Evolutionary conservation across 306 rosid genomes (phyloP).

Genomic region (Gastrolobium villosum): DNA sequence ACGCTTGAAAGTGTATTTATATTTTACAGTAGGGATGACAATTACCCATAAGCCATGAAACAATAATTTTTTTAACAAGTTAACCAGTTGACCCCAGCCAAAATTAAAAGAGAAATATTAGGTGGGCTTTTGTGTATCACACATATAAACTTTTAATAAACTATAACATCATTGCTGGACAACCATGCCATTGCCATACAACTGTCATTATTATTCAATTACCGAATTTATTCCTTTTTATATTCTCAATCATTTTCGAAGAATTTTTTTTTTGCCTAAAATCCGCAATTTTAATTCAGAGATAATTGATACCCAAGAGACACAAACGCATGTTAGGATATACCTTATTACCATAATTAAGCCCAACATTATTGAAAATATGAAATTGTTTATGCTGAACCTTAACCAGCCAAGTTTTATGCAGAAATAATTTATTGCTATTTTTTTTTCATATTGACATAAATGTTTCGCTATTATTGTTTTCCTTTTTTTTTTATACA

Average conservation of each 20-base stretch:
- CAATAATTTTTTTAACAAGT: background rate
- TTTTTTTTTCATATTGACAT: background rate
- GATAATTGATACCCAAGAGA: conserved; percentile 16
- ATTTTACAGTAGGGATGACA: background rate
- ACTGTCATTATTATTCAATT: conserved; percentile 46
- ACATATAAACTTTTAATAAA: background rate
- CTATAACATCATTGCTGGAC: conserved; percentile 27
- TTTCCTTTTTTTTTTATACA: background rate
- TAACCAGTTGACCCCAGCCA: background rate
- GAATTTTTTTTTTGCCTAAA: background rate
- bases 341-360: background rate
- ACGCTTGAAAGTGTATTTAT: too few species aligned
- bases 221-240: conserved; percentile 33
- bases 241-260: conserved; percentile 9
- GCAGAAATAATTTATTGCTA: background rate
- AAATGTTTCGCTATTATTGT: background rate
- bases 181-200: conserved; percentile 43
- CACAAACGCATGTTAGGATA: background rate
- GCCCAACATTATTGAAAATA: conserved; percentile 1
- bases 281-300: background rate
- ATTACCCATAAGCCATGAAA: background rate
- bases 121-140: conserved; percentile 34
- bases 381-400: background rate
- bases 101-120: conserved; percentile 20
- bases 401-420: background rate